Evolutionary conservation across 306 rosid genomes (phyloP), one percentile per base, ranked within the genome.

Genomic region (Lathyrus aphaca): DNA sequence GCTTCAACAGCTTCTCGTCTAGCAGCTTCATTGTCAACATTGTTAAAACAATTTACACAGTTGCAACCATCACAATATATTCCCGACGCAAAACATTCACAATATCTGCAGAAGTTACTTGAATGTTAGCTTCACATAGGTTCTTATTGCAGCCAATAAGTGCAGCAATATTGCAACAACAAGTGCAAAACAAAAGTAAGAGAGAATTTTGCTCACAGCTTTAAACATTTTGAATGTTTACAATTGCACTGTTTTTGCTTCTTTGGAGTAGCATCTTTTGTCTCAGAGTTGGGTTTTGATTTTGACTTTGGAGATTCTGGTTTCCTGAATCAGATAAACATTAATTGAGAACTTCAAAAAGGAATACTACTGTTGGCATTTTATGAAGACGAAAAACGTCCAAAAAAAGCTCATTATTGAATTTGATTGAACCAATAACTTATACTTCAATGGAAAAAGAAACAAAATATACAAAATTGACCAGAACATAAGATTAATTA

Each of bases 51-150:
- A 84, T 95, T 95, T 39, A 86, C 89, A 69, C 99, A 95, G 80
- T 95, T 95, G 92, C 99, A 95, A 29, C 99, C 99, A 23, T 95
- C 99, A 46, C 99, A 95, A 81, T 91, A 91, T 83, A 95, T 91
- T 80, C 99, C 97, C 44, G 99, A 95, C 58, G 99, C 99, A 82
- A 95, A 95, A 76, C 99, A 95, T 82, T 95, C 99, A 51, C 99
- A 95, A 68, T 95, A 95, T 86, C 99, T 95, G 92, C 82, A 54
- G 78, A 82, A 74, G 46, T 77, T 27, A 79, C 46, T 44, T 46
- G 63, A 73, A 61, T 11, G 59, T 79, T 50, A 86, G 74, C 29
- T 66, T 66, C 74, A 17, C 27, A 38, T 50, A 8, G 14, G 48
- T 53, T 73, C 57, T 39, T n/a, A 79, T 54, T 9, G 56, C 61